Evolutionary conservation across 371 early-diverging fungal genomes (phyloP).

Genomic region (Basidiobolus heterosporus): DNA sequence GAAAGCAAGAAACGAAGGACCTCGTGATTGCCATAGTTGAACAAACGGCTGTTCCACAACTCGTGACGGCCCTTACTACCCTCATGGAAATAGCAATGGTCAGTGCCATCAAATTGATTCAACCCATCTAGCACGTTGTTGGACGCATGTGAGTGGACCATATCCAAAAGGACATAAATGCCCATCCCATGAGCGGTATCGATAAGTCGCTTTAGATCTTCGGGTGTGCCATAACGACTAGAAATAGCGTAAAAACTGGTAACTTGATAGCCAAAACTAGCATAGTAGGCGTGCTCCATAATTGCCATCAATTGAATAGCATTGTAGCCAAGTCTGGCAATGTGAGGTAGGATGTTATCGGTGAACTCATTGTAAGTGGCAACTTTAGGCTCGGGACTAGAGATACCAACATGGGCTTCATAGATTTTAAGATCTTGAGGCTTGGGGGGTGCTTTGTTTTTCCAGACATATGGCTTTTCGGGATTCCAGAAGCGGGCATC

Average conservation of each 20-base stretch:
- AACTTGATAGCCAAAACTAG: slow-evolving; percentile 93
- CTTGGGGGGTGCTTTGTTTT: slow-evolving; percentile 43
- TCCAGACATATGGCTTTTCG: slow-evolving; percentile 45
- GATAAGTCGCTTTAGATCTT: slow-evolving; percentile 71
- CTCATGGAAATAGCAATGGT: slow-evolving; percentile 88
- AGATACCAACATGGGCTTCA: slow-evolving; percentile 92
- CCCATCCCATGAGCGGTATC: slow-evolving; percentile 88
- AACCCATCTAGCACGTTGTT: slow-evolving; percentile 88
- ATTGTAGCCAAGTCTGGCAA: slow-evolving; percentile 81
- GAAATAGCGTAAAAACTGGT: slow-evolving; percentile 86
- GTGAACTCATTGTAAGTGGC: slow-evolving; percentile 80
- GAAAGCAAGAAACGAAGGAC: slow-evolving; percentile 82
- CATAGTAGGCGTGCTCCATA: slow-evolving; percentile 98
- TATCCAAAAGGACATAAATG: slow-evolving; percentile 75
- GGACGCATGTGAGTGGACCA: slow-evolving; percentile 93
- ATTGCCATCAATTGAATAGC: slow-evolving; percentile 91
- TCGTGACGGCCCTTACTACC: slow-evolving; percentile 75
- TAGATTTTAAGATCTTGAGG: slow-evolving; percentile 62
- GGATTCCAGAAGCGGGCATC: slow-evolving; percentile 92
- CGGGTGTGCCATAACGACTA: slow-evolving; percentile 81
- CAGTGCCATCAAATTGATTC: slow-evolving; percentile 88
- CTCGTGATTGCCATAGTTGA: slow-evolving; percentile 84
- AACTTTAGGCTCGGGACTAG: slow-evolving; percentile 63
- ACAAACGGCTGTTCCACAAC: slow-evolving; percentile 81
- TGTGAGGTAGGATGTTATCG: slow-evolving; percentile 68